Evolutionary conservation across 352 stramenopile genomes (phyloP), one percentile per base, ranked within the genome.

Genomic region (Phytophthora quininea): DNA sequence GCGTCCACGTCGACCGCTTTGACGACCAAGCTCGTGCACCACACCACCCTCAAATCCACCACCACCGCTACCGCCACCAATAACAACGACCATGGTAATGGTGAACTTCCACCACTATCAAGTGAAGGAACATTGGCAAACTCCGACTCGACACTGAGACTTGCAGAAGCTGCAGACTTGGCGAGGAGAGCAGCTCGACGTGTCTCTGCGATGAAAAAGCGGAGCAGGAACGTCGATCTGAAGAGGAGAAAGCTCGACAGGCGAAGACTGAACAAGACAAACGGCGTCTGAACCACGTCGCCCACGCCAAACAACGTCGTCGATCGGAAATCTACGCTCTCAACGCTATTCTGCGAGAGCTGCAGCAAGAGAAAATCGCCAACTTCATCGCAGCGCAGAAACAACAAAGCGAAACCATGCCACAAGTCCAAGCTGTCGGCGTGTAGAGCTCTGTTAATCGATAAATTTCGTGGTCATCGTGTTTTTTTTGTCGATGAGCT

Each of bases 271-370:
- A 86, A 54, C 74, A 71, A 30, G 79, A 89, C 35, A 85, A 85
- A n/a, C 53, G 74, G 11, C 64, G 71, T 30, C 79, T 80, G 50
- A 82, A 87, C 31, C 76, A 81, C 30, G 68, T 74, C n/a, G 71
- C 50, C 2, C 67, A 80, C 37, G 69, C 71, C 43, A 83, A 84
- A 45, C 74, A 82, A 32, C 76, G 80, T 1, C 79, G 82, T 9
- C 82, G 84, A 19, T 77, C 84, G 24, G 84, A 92, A 64, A 92
- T 92, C 53, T 92, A 92, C 69, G 81, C 83, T 27, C 73, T 92
- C 3, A 90, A 92, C 52, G 77, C 84, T 9, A 67, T 90, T 19
- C 65, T 92, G 54, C 68, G 78, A 12, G 69, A 88, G 54, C 59
- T 92, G 15, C 84, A 92, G 52, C 84, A 90, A 54, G 79, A 79